phyloP scores from a whole-genome alignment of 306 rosid species.

The Bauhinia variegata region DNA sequence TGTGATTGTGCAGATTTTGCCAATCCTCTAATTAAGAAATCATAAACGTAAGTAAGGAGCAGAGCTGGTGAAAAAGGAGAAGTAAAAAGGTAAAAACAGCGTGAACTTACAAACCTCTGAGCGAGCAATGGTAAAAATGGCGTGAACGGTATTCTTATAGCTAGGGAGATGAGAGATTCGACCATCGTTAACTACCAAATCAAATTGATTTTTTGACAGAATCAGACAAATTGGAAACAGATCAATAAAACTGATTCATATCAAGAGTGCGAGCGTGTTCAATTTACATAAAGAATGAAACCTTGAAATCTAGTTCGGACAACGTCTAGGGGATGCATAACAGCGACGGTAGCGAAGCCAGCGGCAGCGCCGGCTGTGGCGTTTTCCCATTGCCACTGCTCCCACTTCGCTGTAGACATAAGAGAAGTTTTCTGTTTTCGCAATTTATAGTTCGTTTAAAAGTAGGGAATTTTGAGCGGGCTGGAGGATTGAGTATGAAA shows the following conservation, averaged over 20 bases:
- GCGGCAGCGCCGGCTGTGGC: slow-evolving; percentile 86
- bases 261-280: not conserved
- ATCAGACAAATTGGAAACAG: not conserved
- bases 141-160: slow-evolving; percentile 85
- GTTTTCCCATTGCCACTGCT: slow-evolving; percentile 82
- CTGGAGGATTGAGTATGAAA: not conserved
- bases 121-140: slow-evolving; percentile 83
- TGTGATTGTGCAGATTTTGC: too few relatives aligned
- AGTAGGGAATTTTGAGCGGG: not conserved
- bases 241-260: not conserved
- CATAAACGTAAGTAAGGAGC: too few relatives aligned
- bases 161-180: slow-evolving; percentile 68
- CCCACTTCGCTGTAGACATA: too few relatives aligned
- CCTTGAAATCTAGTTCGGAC: slow-evolving; percentile 97
- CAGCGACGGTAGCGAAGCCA: slow-evolving; percentile 83
- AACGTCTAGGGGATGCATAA: slow-evolving; percentile 91
- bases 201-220: slow-evolving; percentile 7
- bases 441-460: too few relatives aligned
- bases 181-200: slow-evolving; percentile 77
- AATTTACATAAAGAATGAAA: not conserved
- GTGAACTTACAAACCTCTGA: slow-evolving; percentile 60
- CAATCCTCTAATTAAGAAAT: too few relatives aligned
- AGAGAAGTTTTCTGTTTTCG: too few relatives aligned
- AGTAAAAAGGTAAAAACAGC: not conserved
- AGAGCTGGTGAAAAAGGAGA: not conserved